Base-by-base conservation (phyloP, 257 asterid species). In the Jacaranda mimosifolia region DNA sequence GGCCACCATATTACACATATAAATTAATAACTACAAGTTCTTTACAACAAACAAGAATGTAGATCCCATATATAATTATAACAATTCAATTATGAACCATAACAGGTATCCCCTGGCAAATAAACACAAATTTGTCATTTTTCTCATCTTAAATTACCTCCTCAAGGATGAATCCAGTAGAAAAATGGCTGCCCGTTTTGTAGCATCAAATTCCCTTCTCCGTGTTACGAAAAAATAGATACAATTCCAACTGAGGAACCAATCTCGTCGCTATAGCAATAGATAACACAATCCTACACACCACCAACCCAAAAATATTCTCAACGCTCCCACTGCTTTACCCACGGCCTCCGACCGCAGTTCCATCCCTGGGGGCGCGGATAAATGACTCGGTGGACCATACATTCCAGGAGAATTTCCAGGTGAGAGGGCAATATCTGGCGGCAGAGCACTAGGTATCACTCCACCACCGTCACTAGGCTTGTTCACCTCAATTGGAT, bases 301-400 rank as follows among this genome's bases (percentile, higher is more conserved):
- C 89, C 83, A 91, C 75, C 80, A 59, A 40, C 89, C 89, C 82
- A 74, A 74, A 35, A 79, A 67, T 65, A 80, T 63, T 79, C 88
- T 79, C 63, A 17, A 39, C 43, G 21, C 39, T 0, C 77, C 81
- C 43, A 48, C 14, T 0, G 60, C 66, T 46, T 15, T 82, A 49
- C 68, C 77, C 32, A 26, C 32, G 75, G 73, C 83, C 42, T 63
- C 80, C 0, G 96, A 87, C 68, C 84, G 76, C 64, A 79, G 65
- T 15, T 81, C 92, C 57, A 51, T 26, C 42, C 88, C 90, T 26
- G 94, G 92, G 35, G 98, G 92, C 7, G 96, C 73, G 0, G 92
- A 81, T 39, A 85, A 84, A 63, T 81, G 91, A 72, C 87, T 85
- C 4, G 94, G 79, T 8, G 92, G 89, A 3, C 83, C 85, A 52